Percentiles rank a stretch among this genome's conserved stretches.
Conservation (phyloP, 169 alveolate genomes). For the Plasmodium blacklocki region DNA sequence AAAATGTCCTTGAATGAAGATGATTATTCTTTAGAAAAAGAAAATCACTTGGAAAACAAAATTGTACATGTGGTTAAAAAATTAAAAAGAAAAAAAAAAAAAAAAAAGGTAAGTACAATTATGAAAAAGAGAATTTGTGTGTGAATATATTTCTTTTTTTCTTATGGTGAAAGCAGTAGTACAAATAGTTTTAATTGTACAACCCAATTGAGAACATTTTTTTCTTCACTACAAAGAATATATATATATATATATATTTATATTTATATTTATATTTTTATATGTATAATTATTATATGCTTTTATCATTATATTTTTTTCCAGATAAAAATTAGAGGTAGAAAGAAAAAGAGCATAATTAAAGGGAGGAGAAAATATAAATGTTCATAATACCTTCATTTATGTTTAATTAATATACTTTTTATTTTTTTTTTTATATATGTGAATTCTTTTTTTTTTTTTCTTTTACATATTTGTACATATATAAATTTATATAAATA, state of each 20-base stretch:
- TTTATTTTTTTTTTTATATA: neutral
- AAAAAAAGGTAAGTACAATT: slow-evolving; percentile 31
- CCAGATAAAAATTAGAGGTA: slow-evolving; percentile 20
- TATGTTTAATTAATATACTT: neutral
- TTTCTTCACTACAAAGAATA: too few species aligned
- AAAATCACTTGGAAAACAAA: slow-evolving; percentile 42
- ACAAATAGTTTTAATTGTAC: neutral
- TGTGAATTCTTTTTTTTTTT: slow-evolving; percentile 8
- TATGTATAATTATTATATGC: neutral
- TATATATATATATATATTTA: too few species aligned
- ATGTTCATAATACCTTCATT: neutral
- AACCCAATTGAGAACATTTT: neutral
- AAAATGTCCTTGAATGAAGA: slow-evolving; percentile 56
- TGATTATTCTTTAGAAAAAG: slow-evolving; percentile 36
- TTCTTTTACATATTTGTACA: neutral
- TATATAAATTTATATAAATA: neutral
- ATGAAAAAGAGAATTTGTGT: neutral
- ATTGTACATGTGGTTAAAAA: slow-evolving; percentile 44
- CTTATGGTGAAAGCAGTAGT: slow-evolving; percentile 7
- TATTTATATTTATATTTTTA: neutral
- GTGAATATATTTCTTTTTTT: slow-evolving; percentile 15
- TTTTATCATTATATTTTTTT: neutral
- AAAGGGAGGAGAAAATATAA: slow-evolving; percentile 3
- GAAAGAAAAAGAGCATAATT: slow-evolving; percentile 33
- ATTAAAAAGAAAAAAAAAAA: slow-evolving; percentile 53